phyloP scores from a whole-genome alignment of 805 yeast species.

The Candida insectorum region DNA sequence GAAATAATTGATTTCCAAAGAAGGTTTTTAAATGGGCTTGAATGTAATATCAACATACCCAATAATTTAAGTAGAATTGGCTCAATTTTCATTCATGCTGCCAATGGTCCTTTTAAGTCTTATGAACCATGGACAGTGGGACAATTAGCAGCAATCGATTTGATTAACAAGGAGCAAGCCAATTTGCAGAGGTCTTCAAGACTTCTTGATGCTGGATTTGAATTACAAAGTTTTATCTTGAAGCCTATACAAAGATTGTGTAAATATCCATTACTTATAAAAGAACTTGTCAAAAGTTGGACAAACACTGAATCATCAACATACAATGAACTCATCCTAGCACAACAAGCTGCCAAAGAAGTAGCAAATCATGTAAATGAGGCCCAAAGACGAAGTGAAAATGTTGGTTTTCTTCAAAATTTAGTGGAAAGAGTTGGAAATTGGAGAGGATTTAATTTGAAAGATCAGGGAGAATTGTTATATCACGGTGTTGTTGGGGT shows the following conservation, averaged over 20 bases:
- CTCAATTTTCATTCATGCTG: conserved; percentile 80
- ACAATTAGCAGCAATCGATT: conserved; percentile 81
- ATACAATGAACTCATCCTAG: conserved; percentile 66
- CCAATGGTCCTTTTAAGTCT: conserved; percentile 72
- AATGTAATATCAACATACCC: conserved; percentile 77
- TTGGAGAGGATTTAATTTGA: conserved; percentile 86
- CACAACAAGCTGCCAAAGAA: conserved; percentile 71
- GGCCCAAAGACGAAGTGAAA: conserved; percentile 89
- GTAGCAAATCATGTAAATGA: conserved; percentile 90
- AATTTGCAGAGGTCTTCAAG: conserved; percentile 53
- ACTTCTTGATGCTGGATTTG: conserved; percentile 80
- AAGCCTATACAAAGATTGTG: conserved; percentile 97
- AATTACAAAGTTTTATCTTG: conserved; percentile 81
- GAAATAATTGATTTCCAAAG: conserved; percentile 90
- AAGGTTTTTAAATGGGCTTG: conserved; percentile 81
- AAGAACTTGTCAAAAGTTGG: conserved; percentile 66
- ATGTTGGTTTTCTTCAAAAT: conserved; percentile 64
- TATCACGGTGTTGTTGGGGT: conserved; percentile 71
- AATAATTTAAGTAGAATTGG: conserved; percentile 81
- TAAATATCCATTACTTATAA: conserved; percentile 83
- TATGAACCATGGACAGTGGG: conserved; percentile 95
- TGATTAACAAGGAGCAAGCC: conserved; percentile 61
- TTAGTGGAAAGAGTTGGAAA: conserved; percentile 73
- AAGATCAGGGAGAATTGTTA: conserved; percentile 79
- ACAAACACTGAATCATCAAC: conserved; percentile 15